These are phyloP conservation scores for Zygoascus biomembranicola DNA, from an alignment of 805 yeast genomes.

Conservation along the genomic window DNA sequence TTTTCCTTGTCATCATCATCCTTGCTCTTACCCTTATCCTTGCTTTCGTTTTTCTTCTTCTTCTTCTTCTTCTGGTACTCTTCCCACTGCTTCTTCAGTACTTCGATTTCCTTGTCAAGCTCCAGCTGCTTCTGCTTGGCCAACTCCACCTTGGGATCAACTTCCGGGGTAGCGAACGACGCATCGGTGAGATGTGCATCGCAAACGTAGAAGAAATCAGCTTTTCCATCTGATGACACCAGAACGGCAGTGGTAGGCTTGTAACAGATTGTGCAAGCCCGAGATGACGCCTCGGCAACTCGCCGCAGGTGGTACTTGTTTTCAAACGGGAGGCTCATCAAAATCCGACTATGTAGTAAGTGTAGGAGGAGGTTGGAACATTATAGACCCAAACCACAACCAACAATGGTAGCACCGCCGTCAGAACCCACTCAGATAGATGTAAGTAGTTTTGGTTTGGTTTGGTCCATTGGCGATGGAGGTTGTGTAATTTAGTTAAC, in stretches of 20 bases:
- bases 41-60: constrained; percentile 11
- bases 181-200: constrained; percentile 40
- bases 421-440: not conserved
- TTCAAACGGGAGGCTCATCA: constrained; percentile 22
- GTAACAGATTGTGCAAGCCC: constrained; percentile 46
- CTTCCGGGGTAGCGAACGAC: constrained; percentile 38
- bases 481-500: too few relatives aligned
- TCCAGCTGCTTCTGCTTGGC: constrained; percentile 20
- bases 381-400: too few relatives aligned
- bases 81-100: constrained; percentile 27
- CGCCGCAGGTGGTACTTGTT: constrained; percentile 39
- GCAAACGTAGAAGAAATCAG: constrained; percentile 49
- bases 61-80: constrained; percentile 15
- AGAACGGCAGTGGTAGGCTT: constrained; percentile 45
- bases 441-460: not conserved
- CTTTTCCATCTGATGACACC: constrained; percentile 35
- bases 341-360: too few relatives aligned
- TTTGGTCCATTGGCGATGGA: not conserved
- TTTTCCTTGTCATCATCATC: constrained; percentile 8
- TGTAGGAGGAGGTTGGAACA: too few relatives aligned
- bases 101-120: constrained; percentile 27
- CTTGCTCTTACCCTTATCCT: not conserved
- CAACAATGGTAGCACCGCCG: too few relatives aligned
- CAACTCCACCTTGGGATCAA: constrained; percentile 32
- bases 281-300: constrained; percentile 38